phyloP scores from a whole-genome alignment of 306 rosid species.

The peach (Prunus persica) region Prunus_persica_NCBIv2 NC_034011.1:25074501-25075000 shows the following conservation, averaged over 20 bases:
- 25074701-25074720: neutral
- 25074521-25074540: neutral
- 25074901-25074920: neutral
- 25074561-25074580: neutral
- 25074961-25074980: neutral
- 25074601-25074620: neutral
- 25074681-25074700: neutral
- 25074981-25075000: neutral
- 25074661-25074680: conserved; percentile 1
- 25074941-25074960: neutral
- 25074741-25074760: conserved; percentile 33
- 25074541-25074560: too few relatives aligned
- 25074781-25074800: conserved; percentile 35
- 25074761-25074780: conserved; percentile 27
- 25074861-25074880: conserved; percentile 27
- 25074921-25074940: neutral
- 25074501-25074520: neutral
- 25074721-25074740: conserved; percentile 29
- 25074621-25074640: neutral
- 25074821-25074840: conserved; percentile 57
- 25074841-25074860: conserved; percentile 56
- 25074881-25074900: neutral
- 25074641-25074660: conserved; percentile 8
- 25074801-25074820: conserved; percentile 36
- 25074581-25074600: neutral